phyloP scores from a whole-genome alignment of 2,329 filamentous ascomycete genomes.

The Zymoseptoria pseudotritici region DNA sequence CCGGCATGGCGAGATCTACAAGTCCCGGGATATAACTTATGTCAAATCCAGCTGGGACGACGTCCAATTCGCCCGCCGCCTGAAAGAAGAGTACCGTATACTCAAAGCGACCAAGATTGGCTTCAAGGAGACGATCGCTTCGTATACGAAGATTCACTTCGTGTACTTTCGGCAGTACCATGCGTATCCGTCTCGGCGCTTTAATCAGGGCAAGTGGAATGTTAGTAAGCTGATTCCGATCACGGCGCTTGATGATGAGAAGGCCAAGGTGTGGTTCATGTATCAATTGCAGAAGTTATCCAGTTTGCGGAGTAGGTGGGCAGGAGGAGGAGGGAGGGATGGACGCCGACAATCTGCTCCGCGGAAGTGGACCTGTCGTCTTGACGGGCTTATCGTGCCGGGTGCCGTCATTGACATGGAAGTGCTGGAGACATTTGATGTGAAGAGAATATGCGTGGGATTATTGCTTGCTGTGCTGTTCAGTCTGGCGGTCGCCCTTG shows the following conservation, averaged over 20 bases:
- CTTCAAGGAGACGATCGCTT: conserved; percentile 12
- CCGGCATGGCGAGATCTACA: conserved; percentile 12
- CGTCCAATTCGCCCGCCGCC: conserved; percentile 6
- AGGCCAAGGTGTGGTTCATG: conserved; percentile 11
- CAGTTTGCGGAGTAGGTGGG: background rate
- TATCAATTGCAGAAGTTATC: conserved; percentile 8
- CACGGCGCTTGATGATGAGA: conserved; percentile 4
- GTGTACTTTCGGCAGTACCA: conserved; percentile 16
- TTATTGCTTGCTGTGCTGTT: conserved; percentile 9
- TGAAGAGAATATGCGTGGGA: conserved; percentile 12
- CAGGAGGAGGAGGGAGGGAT: background rate
- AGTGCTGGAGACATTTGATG: conserved; percentile 15
- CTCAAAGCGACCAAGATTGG: conserved; percentile 14
- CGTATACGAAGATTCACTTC: conserved; percentile 13
- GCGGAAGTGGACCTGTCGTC: conserved; percentile 5
- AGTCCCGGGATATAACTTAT: conserved; percentile 4
- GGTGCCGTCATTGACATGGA: conserved; percentile 15
- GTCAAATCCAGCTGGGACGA: conserved; percentile 10
- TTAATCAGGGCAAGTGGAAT: conserved; percentile 2
- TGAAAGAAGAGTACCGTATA: conserved; percentile 7
- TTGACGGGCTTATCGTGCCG: conserved; percentile 10
- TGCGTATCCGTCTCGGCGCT: conserved; percentile 2
- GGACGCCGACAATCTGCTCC: background rate
- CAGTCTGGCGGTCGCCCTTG: conserved; percentile 11
- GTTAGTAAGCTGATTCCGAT: conserved; percentile 7